Conservation (phyloP, 2,329 filamentous ascomycete species). For the Claviceps sp. region DNA sequence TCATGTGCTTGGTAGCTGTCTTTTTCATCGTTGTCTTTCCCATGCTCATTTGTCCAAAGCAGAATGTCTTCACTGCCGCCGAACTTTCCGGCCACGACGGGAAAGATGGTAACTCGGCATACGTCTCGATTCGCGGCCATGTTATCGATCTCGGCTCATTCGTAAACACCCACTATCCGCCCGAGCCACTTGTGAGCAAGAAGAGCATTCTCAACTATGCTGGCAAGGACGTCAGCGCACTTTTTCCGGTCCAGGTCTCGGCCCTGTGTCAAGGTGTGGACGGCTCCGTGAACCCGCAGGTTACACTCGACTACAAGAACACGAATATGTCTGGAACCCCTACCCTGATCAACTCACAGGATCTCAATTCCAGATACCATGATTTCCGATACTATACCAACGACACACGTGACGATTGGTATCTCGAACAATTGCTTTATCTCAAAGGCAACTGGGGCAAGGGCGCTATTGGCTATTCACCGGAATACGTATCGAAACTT, state of each 20-base stretch:
- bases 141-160: constrained; percentile 75
- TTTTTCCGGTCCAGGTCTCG: constrained; percentile 91
- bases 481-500: constrained; percentile 61
- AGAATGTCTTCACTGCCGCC: constrained; percentile 68
- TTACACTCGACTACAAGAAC: constrained; percentile 73
- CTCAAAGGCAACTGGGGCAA: constrained; percentile 71
- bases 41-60: constrained; percentile 74
- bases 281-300: constrained; percentile 49
- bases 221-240: constrained; percentile 68
- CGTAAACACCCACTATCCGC: constrained; percentile 59
- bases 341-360: constrained; percentile 48
- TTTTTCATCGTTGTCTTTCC: constrained; percentile 93
- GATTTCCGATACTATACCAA: constrained; percentile 82
- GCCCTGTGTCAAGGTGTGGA: constrained; percentile 72
- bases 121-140: constrained; percentile 72
- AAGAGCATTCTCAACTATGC: constrained; percentile 65
- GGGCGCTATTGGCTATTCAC: constrained; percentile 73
- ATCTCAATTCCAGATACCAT: constrained; percentile 70
- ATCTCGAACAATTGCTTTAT: constrained; percentile 71
- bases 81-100: constrained; percentile 68
- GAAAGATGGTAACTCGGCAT: constrained; percentile 48
- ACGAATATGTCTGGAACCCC: constrained; percentile 61
- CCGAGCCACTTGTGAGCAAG: constrained; percentile 33
- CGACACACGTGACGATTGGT: constrained; percentile 82
- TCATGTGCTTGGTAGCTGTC: constrained; percentile 59